phyloP scores from a whole-genome alignment of 306 rosid species.

The Prunus persica region Prunus_persica_NCBIv2 NC_034012.1:16019501-16020000 shows the following conservation, averaged over 20 bases:
- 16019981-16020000: neutral
- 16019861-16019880: neutral
- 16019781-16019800: slow-evolving; percentile 47
- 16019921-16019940: neutral
- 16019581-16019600: neutral
- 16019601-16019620: neutral
- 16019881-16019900: neutral
- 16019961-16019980: neutral
- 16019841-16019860: slow-evolving; percentile 22
- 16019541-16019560: neutral
- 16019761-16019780: slow-evolving; percentile 57
- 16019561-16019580: neutral
- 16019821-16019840: slow-evolving; percentile 53
- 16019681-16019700: slow-evolving; percentile 28
- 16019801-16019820: slow-evolving; percentile 35
- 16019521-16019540: neutral
- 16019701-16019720: slow-evolving; percentile 30
- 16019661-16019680: slow-evolving; percentile 34
- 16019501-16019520: neutral
- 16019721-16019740: slow-evolving; percentile 29
- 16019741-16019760: neutral
- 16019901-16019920: neutral
- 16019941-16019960: neutral
- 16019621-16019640: neutral
- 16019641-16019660: slow-evolving; percentile 4